Percentiles rank a stretch among this genome's conserved stretches.
phyloP scores from a whole-genome alignment of 2,329 filamentous ascomycete species.

The Penicillium brevicompactum region DNA sequence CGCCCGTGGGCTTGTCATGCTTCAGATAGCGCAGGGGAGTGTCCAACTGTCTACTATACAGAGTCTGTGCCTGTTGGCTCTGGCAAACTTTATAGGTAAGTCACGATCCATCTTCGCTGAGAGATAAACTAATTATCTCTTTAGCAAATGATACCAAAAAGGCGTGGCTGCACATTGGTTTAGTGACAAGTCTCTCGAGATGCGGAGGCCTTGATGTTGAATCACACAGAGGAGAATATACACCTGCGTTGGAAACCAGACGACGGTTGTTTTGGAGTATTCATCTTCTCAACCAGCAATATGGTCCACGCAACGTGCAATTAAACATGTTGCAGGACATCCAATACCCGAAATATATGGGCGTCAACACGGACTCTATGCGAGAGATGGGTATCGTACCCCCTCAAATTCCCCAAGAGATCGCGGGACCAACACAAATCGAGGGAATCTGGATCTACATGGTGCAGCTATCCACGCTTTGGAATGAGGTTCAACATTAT shows the following conservation, averaged over 20 bases:
- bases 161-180: conserved; percentile 53
- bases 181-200: conserved; percentile 53
- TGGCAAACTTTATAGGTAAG: conserved; percentile 53
- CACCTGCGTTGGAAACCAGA: conserved; percentile 45
- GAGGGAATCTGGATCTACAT: conserved; percentile 56
- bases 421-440: conserved; percentile 41
- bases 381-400: conserved; percentile 36
- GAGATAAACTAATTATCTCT: background rate
- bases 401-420: conserved; percentile 49
- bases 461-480: conserved; percentile 53
- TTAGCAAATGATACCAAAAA: conserved; percentile 52
- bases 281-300: conserved; percentile 53
- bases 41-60: conserved; percentile 54
- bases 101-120: background rate
- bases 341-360: conserved; percentile 36
- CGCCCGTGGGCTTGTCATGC: conserved; percentile 42
- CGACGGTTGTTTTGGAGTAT: conserved; percentile 55
- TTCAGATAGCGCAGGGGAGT: conserved; percentile 52
- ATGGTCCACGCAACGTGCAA: conserved; percentile 49
- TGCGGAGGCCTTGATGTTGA: conserved; percentile 52
- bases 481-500: conserved; percentile 49
- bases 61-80: conserved; percentile 53
- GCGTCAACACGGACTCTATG: conserved; percentile 18
- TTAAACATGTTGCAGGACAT: conserved; percentile 47
- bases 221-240: conserved; percentile 38